Evolutionary conservation across 352 stramenopile genomes (phyloP).

Genomic region (Phytophthora sansomeana): DNA sequence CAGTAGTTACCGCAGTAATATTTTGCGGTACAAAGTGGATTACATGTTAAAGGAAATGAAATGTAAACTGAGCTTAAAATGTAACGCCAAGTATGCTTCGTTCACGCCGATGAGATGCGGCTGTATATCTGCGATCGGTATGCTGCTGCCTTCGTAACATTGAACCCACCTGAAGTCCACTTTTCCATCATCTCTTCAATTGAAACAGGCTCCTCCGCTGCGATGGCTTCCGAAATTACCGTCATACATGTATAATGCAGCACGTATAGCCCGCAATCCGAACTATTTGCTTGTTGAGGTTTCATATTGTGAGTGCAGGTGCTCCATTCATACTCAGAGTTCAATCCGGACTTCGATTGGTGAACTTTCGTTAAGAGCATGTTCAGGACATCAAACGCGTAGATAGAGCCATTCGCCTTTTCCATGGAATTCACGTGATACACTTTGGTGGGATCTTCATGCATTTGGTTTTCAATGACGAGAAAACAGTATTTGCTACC

Average conservation of each 20-base stretch:
- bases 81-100: neutral
- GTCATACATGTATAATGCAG: neutral
- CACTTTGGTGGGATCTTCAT: neutral
- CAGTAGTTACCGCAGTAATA: neutral
- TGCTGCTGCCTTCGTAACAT: neutral
- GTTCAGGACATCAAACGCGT: neutral
- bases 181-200: neutral
- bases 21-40: neutral
- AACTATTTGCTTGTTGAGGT: neutral
- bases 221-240: neutral
- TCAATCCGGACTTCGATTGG: neutral
- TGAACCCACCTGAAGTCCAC: neutral
- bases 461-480: neutral
- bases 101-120: neutral
- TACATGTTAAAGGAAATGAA: neutral
- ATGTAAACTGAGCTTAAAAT: too few relatives aligned
- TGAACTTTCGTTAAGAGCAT: neutral
- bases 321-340: neutral
- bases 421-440: conserved; percentile 3
- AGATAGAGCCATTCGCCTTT: neutral
- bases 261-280: neutral
- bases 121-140: neutral
- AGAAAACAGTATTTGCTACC: neutral
- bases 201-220: neutral
- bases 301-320: neutral